Conservation (phyloP, 345 rosid genomes). For the Dipteronia dyeriana region DNA sequence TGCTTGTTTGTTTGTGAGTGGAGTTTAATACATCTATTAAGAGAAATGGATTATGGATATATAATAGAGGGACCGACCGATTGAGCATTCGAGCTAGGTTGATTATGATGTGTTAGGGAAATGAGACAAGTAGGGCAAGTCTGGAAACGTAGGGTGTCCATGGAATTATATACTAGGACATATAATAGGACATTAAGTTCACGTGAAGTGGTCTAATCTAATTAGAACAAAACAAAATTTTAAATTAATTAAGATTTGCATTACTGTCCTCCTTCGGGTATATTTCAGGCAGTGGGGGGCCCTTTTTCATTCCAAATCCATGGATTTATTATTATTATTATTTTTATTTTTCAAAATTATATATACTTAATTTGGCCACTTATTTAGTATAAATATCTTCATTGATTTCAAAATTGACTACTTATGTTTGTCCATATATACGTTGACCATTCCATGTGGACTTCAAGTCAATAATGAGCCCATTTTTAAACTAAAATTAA, state of each 20-base stretch:
- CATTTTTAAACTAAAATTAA: too few relatives aligned
- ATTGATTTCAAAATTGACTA: too few relatives aligned
- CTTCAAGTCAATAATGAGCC: too few relatives aligned
- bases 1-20: too few relatives aligned
- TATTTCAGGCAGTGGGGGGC: neutral
- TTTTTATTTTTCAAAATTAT: too few relatives aligned
- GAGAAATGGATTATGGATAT: neutral
- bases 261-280: slow-evolving; percentile 1
- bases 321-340: too few relatives aligned
- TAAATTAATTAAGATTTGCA: neutral
- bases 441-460: too few relatives aligned
- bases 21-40: too few relatives aligned
- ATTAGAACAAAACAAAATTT: slow-evolving; percentile 1
- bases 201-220: slow-evolving; percentile 4
- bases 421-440: too few relatives aligned
- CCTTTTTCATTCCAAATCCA: neutral
- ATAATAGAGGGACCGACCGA: neutral
- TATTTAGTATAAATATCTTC: too few relatives aligned
- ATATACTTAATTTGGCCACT: too few relatives aligned
- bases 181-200: neutral
- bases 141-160: neutral
- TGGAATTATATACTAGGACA: neutral
- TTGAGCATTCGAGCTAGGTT: too few relatives aligned
- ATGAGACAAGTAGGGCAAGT: slow-evolving; percentile 6
- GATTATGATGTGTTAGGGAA: neutral